Percentiles rank a stretch among this genome's conserved stretches.
These are phyloP conservation scores for Nemania sp. DNA, from an alignment of 2,329 filamentous ascomycete genomes.

Conservation along the genomic window DNA sequence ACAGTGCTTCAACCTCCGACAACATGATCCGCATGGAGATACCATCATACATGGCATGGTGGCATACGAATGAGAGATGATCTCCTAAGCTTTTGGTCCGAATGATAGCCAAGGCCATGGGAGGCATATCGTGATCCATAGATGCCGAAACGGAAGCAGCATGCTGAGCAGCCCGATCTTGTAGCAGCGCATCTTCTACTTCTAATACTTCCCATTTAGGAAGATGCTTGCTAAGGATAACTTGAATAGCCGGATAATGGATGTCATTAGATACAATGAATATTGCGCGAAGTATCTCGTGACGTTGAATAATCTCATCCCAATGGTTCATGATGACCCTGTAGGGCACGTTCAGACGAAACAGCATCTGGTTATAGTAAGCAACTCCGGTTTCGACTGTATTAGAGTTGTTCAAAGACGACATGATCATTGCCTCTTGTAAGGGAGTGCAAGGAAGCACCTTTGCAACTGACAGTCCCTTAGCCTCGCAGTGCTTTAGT, in stretches of 20 bases:
- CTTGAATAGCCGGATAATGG: slow-evolving; percentile 69
- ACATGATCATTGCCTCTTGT: slow-evolving; percentile 84
- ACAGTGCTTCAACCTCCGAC: slow-evolving; percentile 67
- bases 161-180: slow-evolving; percentile 40
- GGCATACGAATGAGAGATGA: slow-evolving; percentile 58
- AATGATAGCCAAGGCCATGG: slow-evolving; percentile 50
- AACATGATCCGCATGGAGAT: slow-evolving; percentile 73
- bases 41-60: slow-evolving; percentile 88
- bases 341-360: slow-evolving; percentile 59
- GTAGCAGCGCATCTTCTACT: slow-evolving; percentile 19
- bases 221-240: slow-evolving; percentile 58
- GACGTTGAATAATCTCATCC: slow-evolving; percentile 63
- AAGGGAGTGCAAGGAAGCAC: slow-evolving; percentile 83
- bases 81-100: slow-evolving; percentile 31
- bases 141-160: slow-evolving; percentile 43
- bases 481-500: slow-evolving; percentile 37
- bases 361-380: slow-evolving; percentile 74
- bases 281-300: slow-evolving; percentile 76
- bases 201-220: slow-evolving; percentile 47
- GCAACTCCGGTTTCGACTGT: slow-evolving; percentile 43
- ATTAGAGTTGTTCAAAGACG: slow-evolving; percentile 37
- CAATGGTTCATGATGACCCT: slow-evolving; percentile 61
- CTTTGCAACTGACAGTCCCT: slow-evolving; percentile 47
- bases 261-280: slow-evolving; percentile 68
- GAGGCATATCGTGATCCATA: slow-evolving; percentile 51